phyloP scores from a whole-genome alignment of 139 green algal species.

The Chlorella vulgaris region DNA sequence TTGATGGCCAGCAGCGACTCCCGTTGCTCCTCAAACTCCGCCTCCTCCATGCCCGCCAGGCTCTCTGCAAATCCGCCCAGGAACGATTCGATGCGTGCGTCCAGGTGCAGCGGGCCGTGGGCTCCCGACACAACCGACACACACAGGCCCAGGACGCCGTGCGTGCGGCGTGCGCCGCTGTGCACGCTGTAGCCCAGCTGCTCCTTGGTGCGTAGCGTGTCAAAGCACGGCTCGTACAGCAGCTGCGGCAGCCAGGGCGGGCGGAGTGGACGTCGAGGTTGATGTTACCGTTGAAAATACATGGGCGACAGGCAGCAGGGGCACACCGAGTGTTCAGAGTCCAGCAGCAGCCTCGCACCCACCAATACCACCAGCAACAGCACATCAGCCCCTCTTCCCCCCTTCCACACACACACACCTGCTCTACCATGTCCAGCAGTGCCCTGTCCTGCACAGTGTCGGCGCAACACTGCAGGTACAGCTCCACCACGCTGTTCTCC shows the following conservation, averaged over 20 bases:
- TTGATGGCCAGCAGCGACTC: conserved; percentile 74
- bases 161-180: conserved; percentile 75
- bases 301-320: no score
- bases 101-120: conserved; percentile 59
- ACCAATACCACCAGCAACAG: background rate
- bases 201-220: conserved; percentile 91
- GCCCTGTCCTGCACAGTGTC: conserved; percentile 52
- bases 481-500: conserved; percentile 85
- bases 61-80: conserved; percentile 58
- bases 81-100: conserved; percentile 84
- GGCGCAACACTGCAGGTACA: conserved; percentile 68
- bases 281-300: no score
- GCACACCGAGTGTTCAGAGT: no score
- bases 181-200: conserved; percentile 92
- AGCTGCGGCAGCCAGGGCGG: conserved; percentile 51
- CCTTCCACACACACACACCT: conserved; percentile 25
- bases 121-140: conserved; percentile 71
- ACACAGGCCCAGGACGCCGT: conserved; percentile 86
- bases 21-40: conserved; percentile 81
- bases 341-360: no score
- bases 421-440: conserved; percentile 75
- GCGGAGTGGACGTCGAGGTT: background rate
- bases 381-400: background rate
- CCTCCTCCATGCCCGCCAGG: conserved; percentile 44
- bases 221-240: conserved; percentile 79